Evolutionary conservation across 2,329 filamentous ascomycete species (phyloP), one percentile per base, ranked within the genome.

Genomic region (Beauveria asiatica): DNA sequence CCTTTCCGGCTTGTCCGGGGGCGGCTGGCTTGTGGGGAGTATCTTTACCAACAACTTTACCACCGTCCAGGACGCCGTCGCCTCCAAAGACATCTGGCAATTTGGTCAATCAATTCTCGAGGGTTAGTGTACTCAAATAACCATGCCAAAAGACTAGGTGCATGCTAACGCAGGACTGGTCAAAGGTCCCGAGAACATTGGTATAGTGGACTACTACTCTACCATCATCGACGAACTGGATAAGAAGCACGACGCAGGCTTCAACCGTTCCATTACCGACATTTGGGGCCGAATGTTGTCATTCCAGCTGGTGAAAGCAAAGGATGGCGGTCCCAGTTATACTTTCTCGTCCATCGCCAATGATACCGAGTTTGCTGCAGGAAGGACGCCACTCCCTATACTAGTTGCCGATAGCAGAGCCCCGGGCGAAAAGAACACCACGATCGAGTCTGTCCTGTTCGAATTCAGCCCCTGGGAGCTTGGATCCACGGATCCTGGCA

Each of bases 231-330:
- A 68, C 37, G 67, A 72, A 27, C 72, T 77, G 10, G 62, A 65
- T 1, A 65, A 64, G 61, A 78, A 78, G 69, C 67, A 70, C n/a
- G 68, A 73, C 25, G 73, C 73, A 9, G 76, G 75, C 21, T 78
- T 72, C 64, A 69, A 78, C 41, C 83, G 82, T 3, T 88, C 89
- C 9, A 80, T 96, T 61, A 96, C 92, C 0, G 92, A 97, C 75
- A 91, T 91, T 72, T 96, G 92, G 88, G 90, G 89, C 30, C 87
- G 92, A 61, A 89, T 89, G 51, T 80, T 96, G n/a, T 87, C 87
- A 1, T 95, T 88, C 73, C 92, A 96, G 74, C 81, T 96, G 52
- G 82, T 96, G 70, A 89, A 93, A 69, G 88, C 83, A 6, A 80
- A 80, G 1, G 75, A 89, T 62, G 92, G 92, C 44, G 92, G 90